These are phyloP conservation scores for Curvularia eragrostidis DNA, from an alignment of 2,329 filamentous ascomycete genomes.

Conservation along the genomic window DNA sequence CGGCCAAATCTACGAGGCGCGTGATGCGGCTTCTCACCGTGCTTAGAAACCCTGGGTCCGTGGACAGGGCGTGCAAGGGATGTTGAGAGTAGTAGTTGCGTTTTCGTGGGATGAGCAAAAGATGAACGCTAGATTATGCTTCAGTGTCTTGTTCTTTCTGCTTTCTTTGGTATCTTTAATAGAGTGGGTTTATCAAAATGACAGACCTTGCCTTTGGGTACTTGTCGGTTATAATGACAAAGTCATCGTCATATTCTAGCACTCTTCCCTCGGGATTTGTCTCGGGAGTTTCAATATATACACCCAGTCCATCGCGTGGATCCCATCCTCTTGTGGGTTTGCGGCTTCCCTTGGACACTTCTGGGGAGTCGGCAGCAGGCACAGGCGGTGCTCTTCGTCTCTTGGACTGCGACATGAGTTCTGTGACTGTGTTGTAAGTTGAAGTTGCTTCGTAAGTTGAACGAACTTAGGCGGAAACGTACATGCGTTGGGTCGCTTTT, in stretches of 20 bases:
- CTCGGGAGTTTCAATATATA: conserved; percentile 70
- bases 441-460: conserved; percentile 8
- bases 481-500: conserved; percentile 51
- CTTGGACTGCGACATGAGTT: conserved; percentile 54
- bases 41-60: conserved; percentile 70
- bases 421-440: conserved; percentile 52
- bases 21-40: conserved; percentile 66
- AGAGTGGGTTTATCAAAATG: not conserved
- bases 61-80: conserved; percentile 77
- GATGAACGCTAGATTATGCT: conserved; percentile 68
- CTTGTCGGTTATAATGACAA: conserved; percentile 79
- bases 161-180: not conserved
- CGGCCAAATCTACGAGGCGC: conserved; percentile 70
- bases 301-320: conserved; percentile 67
- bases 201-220: conserved; percentile 72
- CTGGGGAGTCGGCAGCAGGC: conserved; percentile 11
- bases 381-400: conserved; percentile 39
- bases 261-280: conserved; percentile 65
- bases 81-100: conserved; percentile 66
- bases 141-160: not conserved
- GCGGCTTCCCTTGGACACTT: conserved; percentile 24
- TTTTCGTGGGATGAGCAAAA: conserved; percentile 84
- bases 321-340: conserved; percentile 33
- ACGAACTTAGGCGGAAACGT: conserved; percentile 13
- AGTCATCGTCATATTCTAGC: conserved; percentile 70